These are phyloP conservation scores for Neofusicoccum umdonicola DNA, from an alignment of 2,329 filamentous ascomycete genomes.

Conservation along the genomic window DNA sequence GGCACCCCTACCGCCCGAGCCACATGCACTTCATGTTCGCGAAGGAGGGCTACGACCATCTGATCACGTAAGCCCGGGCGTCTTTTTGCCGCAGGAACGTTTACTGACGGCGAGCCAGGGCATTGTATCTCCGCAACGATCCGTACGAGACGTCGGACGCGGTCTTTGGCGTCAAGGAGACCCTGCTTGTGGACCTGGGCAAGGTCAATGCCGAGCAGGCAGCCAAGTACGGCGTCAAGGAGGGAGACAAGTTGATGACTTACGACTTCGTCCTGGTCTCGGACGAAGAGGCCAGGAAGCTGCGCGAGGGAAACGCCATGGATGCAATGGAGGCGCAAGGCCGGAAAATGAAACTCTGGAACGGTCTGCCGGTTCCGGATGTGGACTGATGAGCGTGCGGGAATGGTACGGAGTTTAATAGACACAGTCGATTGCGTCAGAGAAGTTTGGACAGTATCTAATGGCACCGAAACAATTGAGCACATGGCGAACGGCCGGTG, in stretches of 20 bases:
- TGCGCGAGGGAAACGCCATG: constrained; percentile 66
- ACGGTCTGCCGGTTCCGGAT: constrained; percentile 75
- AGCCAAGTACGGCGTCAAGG: constrained; percentile 60
- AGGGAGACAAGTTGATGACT: constrained; percentile 62
- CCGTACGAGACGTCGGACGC: constrained; percentile 81
- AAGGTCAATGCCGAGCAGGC: constrained; percentile 55
- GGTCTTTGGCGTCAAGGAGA: constrained; percentile 84
- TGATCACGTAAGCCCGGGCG: constrained; percentile 71
- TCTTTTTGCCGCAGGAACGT: not conserved
- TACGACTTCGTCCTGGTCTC: constrained; percentile 79
- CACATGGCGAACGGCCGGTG: no score
- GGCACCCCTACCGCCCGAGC: constrained; percentile 74
- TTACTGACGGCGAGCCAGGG: constrained; percentile 46
- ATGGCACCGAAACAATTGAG: no score
- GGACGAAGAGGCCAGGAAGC: constrained; percentile 63
- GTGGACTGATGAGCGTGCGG: constrained; percentile 44
- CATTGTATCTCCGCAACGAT: constrained; percentile 73
- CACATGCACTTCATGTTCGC: constrained; percentile 91
- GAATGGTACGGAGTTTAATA: no score
- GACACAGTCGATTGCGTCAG: no score
- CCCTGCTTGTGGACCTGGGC: constrained; percentile 66
- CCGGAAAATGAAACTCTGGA: constrained; percentile 66
- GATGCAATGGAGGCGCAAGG: constrained; percentile 67
- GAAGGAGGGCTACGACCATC: constrained; percentile 72
- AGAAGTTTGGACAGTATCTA: no score